Conservation (phyloP, 441 rosid species). For the Macaranga tanarius region DNA sequence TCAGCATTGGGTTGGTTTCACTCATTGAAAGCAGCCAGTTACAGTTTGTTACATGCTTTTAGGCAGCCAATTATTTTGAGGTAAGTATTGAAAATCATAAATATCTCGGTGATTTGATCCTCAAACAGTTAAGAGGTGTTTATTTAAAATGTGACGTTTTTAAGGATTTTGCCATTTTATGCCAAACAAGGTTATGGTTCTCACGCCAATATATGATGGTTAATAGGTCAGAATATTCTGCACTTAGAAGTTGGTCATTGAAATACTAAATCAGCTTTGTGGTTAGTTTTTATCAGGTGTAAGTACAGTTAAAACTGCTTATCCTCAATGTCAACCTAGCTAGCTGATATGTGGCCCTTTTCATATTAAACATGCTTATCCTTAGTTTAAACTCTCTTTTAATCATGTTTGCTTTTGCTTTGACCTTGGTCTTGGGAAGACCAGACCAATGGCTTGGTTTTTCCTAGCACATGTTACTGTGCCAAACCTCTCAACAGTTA, state of each 20-base stretch:
- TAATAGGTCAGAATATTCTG: background rate
- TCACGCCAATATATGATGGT: background rate
- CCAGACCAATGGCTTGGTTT: constrained; percentile 97
- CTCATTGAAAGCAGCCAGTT: constrained; percentile 67
- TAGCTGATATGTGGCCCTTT: background rate
- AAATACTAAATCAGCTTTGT: background rate
- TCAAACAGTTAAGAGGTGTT: constrained; percentile 15
- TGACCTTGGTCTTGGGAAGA: constrained; percentile 27
- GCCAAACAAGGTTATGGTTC: background rate
- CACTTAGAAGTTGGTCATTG: background rate
- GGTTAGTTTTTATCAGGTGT: background rate
- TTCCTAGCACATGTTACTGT: constrained; percentile 81
- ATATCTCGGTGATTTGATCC: background rate
- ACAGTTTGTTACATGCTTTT: constrained; percentile 59
- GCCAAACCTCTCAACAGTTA: constrained; percentile 87
- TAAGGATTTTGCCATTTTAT: background rate
- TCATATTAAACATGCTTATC: background rate
- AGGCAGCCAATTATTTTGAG: constrained; percentile 77
- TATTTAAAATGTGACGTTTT: background rate
- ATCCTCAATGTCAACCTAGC: constrained; percentile 3
- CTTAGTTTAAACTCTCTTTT: constrained; percentile 6
- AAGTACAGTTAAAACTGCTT: background rate
- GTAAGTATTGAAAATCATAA: constrained; percentile 36
- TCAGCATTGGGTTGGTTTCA: constrained; percentile 44
- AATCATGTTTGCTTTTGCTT: constrained; percentile 24